Evolutionary conservation across 177 flowering plant species (phyloP), one percentile per base, ranked within the genome.

Genomic region (Vitis hybrid): DNA sequence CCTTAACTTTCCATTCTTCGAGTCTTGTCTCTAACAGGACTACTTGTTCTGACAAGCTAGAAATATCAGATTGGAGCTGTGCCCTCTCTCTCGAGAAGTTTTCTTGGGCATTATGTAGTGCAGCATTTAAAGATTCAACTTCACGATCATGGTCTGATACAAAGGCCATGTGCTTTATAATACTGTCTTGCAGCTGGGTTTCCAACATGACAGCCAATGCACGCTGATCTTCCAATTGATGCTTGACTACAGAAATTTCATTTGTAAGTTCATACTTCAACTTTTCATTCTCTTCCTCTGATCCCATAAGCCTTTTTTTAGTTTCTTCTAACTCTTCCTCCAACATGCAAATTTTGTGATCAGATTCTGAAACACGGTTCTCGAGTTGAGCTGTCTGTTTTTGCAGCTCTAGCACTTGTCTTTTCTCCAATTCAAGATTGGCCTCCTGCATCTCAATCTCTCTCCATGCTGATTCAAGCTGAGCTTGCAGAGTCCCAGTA

Each of bases 1-100:
- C 86, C 59, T 76, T 84, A 3, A 66, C 76, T 74, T 81, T 82
- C 76, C 70, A 69, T 51, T 83, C 83, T 3, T 57, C 73, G 1
- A 88, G 73, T 60, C 70, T 77, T 56, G 69, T 72, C 57, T 84
- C 82, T 51, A 84, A 49, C 2, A 17, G 32, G 7, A n/a, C 61
- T 50, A 60, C 65, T 26, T 81, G 70, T 51, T 85, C 82, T 32
- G 67, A 57, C 67, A 89, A 67, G 12, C 58, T 56, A 30, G 72
- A 63, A 15, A 84, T 72, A 15, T 80, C 82, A 58, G 72, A 61
- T 72, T 79, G 74, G 4, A 91, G 66, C 58, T 80, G 77, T 51
- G 71, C 73, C 74, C 81, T 88, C 73, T 84, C 88, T n/a, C 51
- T 3, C n/a, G 78, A 74, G 32, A 75, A 78, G 19, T 68, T 74